These are phyloP conservation scores for Trebouxia gelatinosa DNA, from an alignment of 163 green algal genomes.

Conservation along the genomic window DNA sequence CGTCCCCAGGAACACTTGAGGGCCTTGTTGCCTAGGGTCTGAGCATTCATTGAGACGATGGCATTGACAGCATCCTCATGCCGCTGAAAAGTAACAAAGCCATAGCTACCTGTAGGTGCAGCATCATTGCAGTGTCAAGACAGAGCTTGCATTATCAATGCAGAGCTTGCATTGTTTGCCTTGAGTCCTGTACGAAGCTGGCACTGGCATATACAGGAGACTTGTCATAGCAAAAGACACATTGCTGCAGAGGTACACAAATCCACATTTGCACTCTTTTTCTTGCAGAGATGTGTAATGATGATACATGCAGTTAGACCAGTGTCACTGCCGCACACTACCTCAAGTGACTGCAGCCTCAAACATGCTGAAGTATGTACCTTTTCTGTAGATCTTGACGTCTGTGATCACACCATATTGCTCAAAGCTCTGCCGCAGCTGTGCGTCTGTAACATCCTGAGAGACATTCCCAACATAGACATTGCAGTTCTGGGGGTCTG, in stretches of 20 bases:
- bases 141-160: too few relatives aligned
- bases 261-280: background rate
- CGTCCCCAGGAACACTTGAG: constrained; percentile 61
- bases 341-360: background rate
- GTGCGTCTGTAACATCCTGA: constrained; percentile 39
- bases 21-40: constrained; percentile 45
- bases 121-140: background rate
- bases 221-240: background rate
- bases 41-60: constrained; percentile 54
- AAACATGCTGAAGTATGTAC: background rate
- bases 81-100: constrained; percentile 39
- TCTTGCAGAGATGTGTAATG: background rate
- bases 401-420: constrained; percentile 35
- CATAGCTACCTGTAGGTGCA: constrained; percentile 19
- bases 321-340: background rate
- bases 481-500: constrained; percentile 62
- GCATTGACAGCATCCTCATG: constrained; percentile 56
- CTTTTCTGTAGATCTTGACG: constrained; percentile 42
- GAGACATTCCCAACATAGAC: constrained; percentile 64
- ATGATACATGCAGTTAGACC: background rate
- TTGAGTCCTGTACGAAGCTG: too few relatives aligned
- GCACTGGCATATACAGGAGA: too few relatives aligned
- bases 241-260: background rate
- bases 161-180: too few relatives aligned
- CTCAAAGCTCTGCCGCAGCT: constrained; percentile 35